Base-by-base conservation (phyloP, 1,284 basidiomycete species). In the Cutaneotrichosporon sp. region DNA sequence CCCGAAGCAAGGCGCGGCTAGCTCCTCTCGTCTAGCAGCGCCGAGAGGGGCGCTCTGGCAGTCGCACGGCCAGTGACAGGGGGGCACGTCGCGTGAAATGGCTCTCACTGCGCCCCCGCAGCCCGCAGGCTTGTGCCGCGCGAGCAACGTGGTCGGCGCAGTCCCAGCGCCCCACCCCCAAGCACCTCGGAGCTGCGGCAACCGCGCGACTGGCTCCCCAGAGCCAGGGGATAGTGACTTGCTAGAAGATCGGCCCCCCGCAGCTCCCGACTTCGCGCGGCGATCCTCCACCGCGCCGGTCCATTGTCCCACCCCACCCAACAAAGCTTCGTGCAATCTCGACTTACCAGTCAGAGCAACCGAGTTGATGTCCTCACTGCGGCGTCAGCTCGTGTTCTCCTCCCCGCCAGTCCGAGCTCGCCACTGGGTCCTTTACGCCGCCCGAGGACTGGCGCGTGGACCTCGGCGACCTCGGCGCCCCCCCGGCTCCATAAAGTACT, bases 321-420 rank as follows among this genome's bases (percentile, higher is more conserved):
- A 22, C 31, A 34, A 52, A 31, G 50, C 24, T 5, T 24, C 45
- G 11, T 42, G 14, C 2, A 22, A 5, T 34, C 13, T 50, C 25
- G 11, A 54, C 54, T 24, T 36, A 95, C 95, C 93, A 71, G 92
- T 95, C 69, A 99, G 81, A 54, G 92, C 89, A 79, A 98, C 95
- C 31, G 95, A 97, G 86, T 97, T 97, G 85, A 99, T 97, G 83
- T 99, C 95, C 81, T 98, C 95, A 66, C 79, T 75, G 54, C 11
- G 5, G 34, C 34, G 51, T 53, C 34, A 53, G 51, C 8, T 18
- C 22, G 38, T 4, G 31, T 50, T 58, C 42, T 33, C 20, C 14
- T 22, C 34, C 11, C 54, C 38, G n/a, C 38, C 18, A n/a, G 38
- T 18, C n/a, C 0, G 18, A 31, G 10, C 27, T 33, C 27, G 25